These are phyloP conservation scores for Monilinia vaccinii-corymbosi DNA, from an alignment of 2,329 filamentous ascomycete genomes.

Conservation along the genomic window DNA sequence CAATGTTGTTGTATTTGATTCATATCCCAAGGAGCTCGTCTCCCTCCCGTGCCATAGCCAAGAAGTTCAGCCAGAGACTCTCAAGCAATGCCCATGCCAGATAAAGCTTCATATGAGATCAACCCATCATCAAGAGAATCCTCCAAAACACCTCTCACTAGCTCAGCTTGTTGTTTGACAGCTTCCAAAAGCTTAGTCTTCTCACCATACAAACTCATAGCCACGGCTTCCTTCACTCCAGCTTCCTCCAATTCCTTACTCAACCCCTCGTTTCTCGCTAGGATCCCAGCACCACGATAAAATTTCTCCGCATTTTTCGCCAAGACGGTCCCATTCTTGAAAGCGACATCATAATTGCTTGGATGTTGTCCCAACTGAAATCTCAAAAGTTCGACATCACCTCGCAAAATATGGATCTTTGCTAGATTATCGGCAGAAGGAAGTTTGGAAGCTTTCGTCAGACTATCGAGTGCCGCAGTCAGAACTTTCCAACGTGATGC, in stretches of 20 bases:
- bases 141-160: conserved; percentile 9
- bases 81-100: conserved; percentile 12
- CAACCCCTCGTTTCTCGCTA: conserved; percentile 33
- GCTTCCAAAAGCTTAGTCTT: conserved; percentile 24
- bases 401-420: conserved; percentile 44
- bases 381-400: conserved; percentile 46
- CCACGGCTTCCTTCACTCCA: conserved; percentile 39
- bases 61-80: neutral
- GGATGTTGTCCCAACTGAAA: conserved; percentile 40
- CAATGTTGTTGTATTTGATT: no score
- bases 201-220: conserved; percentile 35
- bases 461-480: conserved; percentile 38
- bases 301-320: conserved; percentile 48
- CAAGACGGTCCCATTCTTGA: conserved; percentile 37
- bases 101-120: conserved; percentile 10
- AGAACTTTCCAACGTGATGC: conserved; percentile 43
- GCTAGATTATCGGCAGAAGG: conserved; percentile 40
- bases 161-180: conserved; percentile 1
- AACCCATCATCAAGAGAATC: conserved; percentile 19
- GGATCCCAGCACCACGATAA: conserved; percentile 40
- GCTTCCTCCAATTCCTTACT: conserved; percentile 36
- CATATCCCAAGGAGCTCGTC: no score
- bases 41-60: no score
- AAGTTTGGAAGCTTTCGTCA: conserved; percentile 43
- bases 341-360: conserved; percentile 33